These are phyloP conservation scores for Evernia prunastri DNA, from an alignment of 495 filamentous ascomycete species.

Conservation along the genomic window DNA sequence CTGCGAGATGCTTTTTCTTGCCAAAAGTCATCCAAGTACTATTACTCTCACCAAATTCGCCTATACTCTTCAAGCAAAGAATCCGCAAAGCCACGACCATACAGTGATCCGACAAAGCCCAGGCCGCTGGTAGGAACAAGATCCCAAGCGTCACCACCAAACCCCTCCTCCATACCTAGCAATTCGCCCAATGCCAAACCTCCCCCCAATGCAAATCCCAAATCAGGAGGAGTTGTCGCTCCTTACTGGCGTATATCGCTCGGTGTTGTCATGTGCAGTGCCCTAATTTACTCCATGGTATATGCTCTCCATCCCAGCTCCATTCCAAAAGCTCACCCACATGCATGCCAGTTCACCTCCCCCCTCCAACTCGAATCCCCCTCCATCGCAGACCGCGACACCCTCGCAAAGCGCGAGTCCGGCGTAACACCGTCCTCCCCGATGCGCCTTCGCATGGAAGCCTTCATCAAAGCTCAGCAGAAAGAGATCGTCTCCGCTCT, in stretches of 20 bases:
- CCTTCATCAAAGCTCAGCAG: constrained; percentile 88
- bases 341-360: constrained; percentile 37
- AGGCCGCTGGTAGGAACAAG: neutral
- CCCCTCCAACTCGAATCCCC: constrained; percentile 46
- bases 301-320: constrained; percentile 4
- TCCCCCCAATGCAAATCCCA: constrained; percentile 1
- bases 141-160: neutral
- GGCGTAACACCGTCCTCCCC: constrained; percentile 62
- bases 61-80: neutral
- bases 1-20: constrained; percentile 4
- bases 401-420: constrained; percentile 56
- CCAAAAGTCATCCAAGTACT: neutral
- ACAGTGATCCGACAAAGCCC: neutral
- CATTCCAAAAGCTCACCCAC: constrained; percentile 18
- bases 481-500: constrained; percentile 75
- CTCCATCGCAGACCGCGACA: constrained; percentile 69
- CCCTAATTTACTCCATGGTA: constrained; percentile 65
- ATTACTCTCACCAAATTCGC: neutral
- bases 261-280: constrained; percentile 55
- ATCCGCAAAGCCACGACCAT: constrained; percentile 17
- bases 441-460: constrained; percentile 97
- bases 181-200: neutral
- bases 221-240: constrained; percentile 37
- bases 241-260: constrained; percentile 53
- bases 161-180: neutral